Evolutionary conservation across 768 basidiomycete genomes (phyloP), one percentile per base, ranked within the genome.

Genomic region (Xerocomellus amylosporus): DNA sequence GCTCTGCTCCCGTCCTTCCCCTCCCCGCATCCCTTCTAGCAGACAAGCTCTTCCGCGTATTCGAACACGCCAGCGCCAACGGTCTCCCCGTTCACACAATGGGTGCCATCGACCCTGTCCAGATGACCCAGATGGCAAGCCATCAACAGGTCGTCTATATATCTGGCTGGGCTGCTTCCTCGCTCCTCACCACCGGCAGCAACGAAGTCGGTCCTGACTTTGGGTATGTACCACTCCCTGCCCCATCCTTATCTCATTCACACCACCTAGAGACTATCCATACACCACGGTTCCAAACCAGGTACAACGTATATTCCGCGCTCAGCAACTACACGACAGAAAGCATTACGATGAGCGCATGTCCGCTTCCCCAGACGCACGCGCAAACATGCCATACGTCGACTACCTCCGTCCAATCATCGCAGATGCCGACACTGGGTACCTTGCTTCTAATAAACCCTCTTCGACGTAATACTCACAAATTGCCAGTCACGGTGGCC

Each of bases 271-370:
- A 34, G 95, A 98, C 71, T 96, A 97, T 68, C 93, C 94, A 1
- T 97, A 97, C 71, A 94, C 93, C 10, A 96, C 93, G 1, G 93
- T 98, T 15, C 94, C 95, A 22, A 96, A 97, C 67, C 93, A 96
- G 68, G 94, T 97, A 0, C 90, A 96, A 52, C 81, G 92, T 45
- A 79, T 97, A 47, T 90, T 91, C 75, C 89, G 91, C 49, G 90
- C 94, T 0, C 95, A 97, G 69, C 88, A 91, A 63, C 76, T 93
- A 51, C 93, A 97, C 66, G 93, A 97, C 75, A 86, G 85, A 73
- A 96, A 95, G 66, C 88, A 94, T 64, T 93, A 90, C 64, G 91
- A 95, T 63, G 91, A 92, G 62, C 84, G 93, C 31, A 77, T 91
- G 73, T 76, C 80, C 15, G 77, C 82, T 37, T 77, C 85, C 26